A percentile compares a stretch with the other conserved stretches of the same genome.
Conservation (phyloP, 2,329 filamentous ascomycete genomes). For the Fusarium tricinctum region DNA sequence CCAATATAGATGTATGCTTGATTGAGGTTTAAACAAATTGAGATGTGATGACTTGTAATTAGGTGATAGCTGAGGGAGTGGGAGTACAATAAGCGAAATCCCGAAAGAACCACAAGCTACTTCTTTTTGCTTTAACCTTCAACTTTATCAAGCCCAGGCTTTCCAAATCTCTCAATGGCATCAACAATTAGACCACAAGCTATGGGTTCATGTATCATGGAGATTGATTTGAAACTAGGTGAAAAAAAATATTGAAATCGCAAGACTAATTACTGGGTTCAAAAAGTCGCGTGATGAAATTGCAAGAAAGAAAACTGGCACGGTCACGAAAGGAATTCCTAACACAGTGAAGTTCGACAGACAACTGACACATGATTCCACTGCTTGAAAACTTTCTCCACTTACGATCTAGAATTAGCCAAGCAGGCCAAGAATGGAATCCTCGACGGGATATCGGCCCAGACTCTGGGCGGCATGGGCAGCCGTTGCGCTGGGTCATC, state of each 20-base stretch:
- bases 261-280: neutral
- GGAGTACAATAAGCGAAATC: neutral
- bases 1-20: neutral
- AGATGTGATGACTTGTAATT: neutral
- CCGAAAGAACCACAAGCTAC: no score
- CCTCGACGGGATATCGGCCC: slow-evolving; percentile 32
- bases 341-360: neutral
- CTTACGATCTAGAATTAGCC: slow-evolving; percentile 5
- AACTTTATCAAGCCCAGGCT: no score
- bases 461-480: slow-evolving; percentile 19
- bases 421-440: slow-evolving; percentile 17
- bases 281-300: neutral
- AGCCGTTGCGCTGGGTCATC: slow-evolving; percentile 15
- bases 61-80: neutral
- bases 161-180: no score
- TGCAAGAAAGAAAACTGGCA: slow-evolving; percentile 3
- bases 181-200: neutral
- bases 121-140: no score
- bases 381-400: neutral
- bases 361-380: neutral
- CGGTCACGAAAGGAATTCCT: neutral
- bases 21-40: neutral
- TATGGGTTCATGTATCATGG: neutral
- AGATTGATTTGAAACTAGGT: no score
- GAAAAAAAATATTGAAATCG: neutral